Evolutionary conservation across 176 grass and related monocot species (phyloP).

Genomic region (Saccharum spontaneum): DNA sequence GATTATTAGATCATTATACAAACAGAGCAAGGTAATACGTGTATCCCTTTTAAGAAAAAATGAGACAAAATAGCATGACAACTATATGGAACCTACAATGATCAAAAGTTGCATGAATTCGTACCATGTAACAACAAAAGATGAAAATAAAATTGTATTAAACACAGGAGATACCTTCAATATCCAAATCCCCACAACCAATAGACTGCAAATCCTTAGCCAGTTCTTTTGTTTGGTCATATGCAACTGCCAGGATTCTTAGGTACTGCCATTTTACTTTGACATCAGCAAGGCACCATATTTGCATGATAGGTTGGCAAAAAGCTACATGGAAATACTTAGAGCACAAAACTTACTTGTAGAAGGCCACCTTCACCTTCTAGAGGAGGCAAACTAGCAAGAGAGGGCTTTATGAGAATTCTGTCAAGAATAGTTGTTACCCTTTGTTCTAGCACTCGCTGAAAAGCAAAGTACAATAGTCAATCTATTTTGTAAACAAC

Average conservation of each 20-base stretch:
- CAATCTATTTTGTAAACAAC: constrained; percentile 34
- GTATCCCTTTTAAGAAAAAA: not conserved
- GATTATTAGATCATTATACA: not conserved
- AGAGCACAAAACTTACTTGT: constrained; percentile 52
- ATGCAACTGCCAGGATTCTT: constrained; percentile 88
- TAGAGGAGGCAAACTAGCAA: constrained; percentile 82
- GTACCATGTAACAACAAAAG: constrained; percentile 7
- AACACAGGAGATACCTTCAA: constrained; percentile 73
- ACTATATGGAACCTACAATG: not conserved
- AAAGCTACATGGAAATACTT: constrained; percentile 12
- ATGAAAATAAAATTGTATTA: constrained; percentile 3
- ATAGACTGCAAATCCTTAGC: constrained; percentile 91
- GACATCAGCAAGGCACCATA: constrained; percentile 33
- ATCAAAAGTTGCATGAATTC: not conserved
- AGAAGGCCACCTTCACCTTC: constrained; percentile 82
- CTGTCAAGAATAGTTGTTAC: constrained; percentile 92
- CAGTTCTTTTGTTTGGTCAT: constrained; percentile 91
- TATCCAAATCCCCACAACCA: constrained; percentile 97
- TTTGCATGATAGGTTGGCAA: constrained; percentile 20
- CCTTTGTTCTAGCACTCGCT: constrained; percentile 99
- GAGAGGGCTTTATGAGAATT: constrained; percentile 85
- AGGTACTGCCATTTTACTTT: constrained; percentile 73
- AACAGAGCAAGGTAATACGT: not conserved
- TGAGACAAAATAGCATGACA: not conserved
- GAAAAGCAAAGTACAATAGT: constrained; percentile 46